Conservation (phyloP, 192 early-diverging fungal genomes). For the Coemansia sp. region DNA sequence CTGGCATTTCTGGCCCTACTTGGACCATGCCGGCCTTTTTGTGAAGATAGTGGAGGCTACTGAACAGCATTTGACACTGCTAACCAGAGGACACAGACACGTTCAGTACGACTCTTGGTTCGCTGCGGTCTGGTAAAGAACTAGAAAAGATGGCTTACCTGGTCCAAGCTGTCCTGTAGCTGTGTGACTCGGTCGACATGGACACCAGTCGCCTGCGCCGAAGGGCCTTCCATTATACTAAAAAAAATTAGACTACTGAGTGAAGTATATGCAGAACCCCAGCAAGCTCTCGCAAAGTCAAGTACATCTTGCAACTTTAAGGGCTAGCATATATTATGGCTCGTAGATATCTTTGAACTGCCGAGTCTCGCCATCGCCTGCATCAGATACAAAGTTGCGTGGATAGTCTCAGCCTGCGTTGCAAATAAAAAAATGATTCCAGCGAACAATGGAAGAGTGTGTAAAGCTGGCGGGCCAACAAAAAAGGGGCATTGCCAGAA, state of each 20-base stretch:
- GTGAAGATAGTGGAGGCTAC: conserved; percentile 50
- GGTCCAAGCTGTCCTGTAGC: conserved; percentile 52
- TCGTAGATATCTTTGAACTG: background rate
- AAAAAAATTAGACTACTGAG: background rate
- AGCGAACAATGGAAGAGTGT: too few relatives aligned
- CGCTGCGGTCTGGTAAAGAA: background rate
- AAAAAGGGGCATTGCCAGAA: too few relatives aligned
- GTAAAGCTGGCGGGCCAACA: too few relatives aligned
- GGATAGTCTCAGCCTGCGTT: background rate
- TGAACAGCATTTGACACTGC: conserved; percentile 51
- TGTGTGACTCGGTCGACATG: conserved; percentile 53
- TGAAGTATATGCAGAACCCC: background rate
- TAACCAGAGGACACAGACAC: background rate
- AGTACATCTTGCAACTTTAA: background rate
- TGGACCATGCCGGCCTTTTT: conserved; percentile 53
- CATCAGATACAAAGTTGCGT: conserved; percentile 30
- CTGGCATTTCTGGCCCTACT: conserved; percentile 26
- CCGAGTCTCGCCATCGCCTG: conserved; percentile 12
- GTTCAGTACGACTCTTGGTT: background rate
- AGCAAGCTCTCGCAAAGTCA: background rate
- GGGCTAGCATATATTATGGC: background rate
- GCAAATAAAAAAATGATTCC: background rate
- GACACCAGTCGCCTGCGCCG: conserved; percentile 35
- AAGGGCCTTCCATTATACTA: conserved; percentile 19
- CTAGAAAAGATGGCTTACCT: conserved; percentile 9